Evolutionary conservation across 768 basidiomycete species (phyloP).

Genomic region (Serendipita indica): DNA sequence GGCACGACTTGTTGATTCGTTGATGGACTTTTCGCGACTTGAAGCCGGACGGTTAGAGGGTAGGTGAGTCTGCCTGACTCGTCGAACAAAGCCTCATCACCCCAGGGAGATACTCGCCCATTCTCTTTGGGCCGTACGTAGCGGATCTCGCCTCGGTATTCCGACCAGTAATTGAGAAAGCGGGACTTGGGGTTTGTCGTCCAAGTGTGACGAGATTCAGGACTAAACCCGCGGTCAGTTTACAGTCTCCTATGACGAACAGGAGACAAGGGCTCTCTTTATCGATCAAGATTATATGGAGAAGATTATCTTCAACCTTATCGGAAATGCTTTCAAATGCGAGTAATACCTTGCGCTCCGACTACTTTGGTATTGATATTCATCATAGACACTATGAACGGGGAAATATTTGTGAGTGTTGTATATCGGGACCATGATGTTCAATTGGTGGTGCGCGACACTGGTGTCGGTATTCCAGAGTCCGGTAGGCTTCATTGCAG

Average conservation of each 20-base stretch:
- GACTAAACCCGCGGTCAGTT: constrained; percentile 14
- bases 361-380: constrained; percentile 18
- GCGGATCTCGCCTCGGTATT: constrained; percentile 25
- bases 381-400: constrained; percentile 20
- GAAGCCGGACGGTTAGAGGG: constrained; percentile 21
- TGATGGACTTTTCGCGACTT: constrained; percentile 28
- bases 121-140: constrained; percentile 21
- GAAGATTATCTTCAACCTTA: constrained; percentile 23
- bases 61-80: neutral
- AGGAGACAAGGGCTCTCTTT: constrained; percentile 17
- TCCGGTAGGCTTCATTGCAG: constrained; percentile 14
- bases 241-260: constrained; percentile 20
- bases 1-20: constrained; percentile 23
- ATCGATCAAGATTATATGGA: constrained; percentile 22
- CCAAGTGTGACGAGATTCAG: neutral
- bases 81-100: constrained; percentile 4
- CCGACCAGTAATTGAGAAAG: constrained; percentile 23
- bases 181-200: constrained; percentile 12
- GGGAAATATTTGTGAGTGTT: constrained; percentile 23
- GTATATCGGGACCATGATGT: constrained; percentile 18
- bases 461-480: constrained; percentile 26
- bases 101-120: constrained; percentile 21
- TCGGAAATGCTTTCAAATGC: constrained; percentile 26
- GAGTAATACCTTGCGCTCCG: neutral
- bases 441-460: constrained; percentile 24